Base-by-base conservation (phyloP, 2,329 filamentous ascomycete genomes). In the Beauveria varroae region DNA sequence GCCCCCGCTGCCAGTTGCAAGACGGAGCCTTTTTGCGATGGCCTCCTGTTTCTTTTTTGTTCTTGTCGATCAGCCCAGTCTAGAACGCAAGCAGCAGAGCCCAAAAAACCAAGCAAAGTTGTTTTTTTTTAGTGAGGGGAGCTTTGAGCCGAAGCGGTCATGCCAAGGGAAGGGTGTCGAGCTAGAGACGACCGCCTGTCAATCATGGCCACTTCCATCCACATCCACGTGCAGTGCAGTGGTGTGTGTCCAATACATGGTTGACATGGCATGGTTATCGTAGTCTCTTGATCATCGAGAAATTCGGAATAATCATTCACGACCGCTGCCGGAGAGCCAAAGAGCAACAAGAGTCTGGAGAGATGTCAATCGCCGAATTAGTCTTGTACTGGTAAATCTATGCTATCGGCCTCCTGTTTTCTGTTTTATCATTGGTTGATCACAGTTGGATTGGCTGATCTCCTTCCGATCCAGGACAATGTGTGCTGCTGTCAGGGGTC, bases 1-100 rank as follows among this genome's bases (percentile, higher is more conserved):
- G 24, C 57, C 49, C 30, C 26, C 8, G 41, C n/a, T 60, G 49
- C 34, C 47, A n/a, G 49, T 60, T 60, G 47, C 37, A 53, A 53
- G 37, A 52, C n/a, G 40, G 22, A 24, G 22, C 43, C 56, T 16
- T 59, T 50, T 5, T 37, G 41, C 41, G 40, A 44, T 28, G 54
- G 47, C 24, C 18, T 26, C 28, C 10, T 26, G 30, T 16, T 3
- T 24, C 3, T 28, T 34, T 46, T 40, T 7, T 20, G 12, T 20
- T 37, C 3, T 47, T 46, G 54, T 57, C 43, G 54, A 57, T 57
- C 54, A 57, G 20, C 28, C 6, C 41, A 57, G 54, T 57, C 54
- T 47, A 47, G 54, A 57, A 57, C 54, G 3, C 53, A 47, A 22
- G 18, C 24, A 30, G 41, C 18, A 44, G n/a, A 30, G n/a, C 10